These are phyloP conservation scores for Globisporangium recalcitrans DNA, from an alignment of 352 stramenopile species.

Conservation along the genomic window DNA sequence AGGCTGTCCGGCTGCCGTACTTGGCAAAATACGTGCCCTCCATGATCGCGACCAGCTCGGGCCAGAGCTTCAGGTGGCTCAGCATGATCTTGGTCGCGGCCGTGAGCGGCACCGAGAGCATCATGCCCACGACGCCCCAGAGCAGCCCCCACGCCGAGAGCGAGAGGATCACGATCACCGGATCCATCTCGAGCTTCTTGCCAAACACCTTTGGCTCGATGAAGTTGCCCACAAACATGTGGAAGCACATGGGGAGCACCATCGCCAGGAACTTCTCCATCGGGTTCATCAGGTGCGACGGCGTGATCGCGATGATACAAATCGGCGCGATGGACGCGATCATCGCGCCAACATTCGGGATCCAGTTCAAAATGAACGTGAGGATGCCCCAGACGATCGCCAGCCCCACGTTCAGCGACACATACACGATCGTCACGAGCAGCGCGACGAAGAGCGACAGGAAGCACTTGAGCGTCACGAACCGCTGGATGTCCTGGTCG, in stretches of 20 bases:
- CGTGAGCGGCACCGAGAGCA: constrained; percentile 84
- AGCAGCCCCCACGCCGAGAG: constrained; percentile 84
- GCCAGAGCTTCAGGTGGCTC: constrained; percentile 80
- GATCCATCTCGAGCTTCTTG: constrained; percentile 83
- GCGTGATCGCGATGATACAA: constrained; percentile 85
- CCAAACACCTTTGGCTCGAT: constrained; percentile 86
- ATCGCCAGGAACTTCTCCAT: constrained; percentile 89
- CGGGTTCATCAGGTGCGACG: constrained; percentile 76
- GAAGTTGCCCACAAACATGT: constrained; percentile 89
- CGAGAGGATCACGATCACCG: constrained; percentile 82
- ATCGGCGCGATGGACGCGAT: constrained; percentile 80
- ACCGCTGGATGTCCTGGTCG: constrained; percentile 85
- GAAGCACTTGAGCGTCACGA: constrained; percentile 87
- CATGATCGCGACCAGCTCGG: constrained; percentile 82
- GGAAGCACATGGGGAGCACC: constrained; percentile 80
- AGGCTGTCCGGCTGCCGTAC: constrained; percentile 58
- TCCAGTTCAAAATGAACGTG: constrained; percentile 89
- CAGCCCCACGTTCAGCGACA: constrained; percentile 84
- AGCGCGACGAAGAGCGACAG: constrained; percentile 84
- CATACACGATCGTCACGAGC: constrained; percentile 86
- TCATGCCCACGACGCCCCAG: constrained; percentile 87
- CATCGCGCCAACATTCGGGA: constrained; percentile 86
- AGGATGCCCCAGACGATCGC: constrained; percentile 87
- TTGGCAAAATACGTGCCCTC: constrained; percentile 83
- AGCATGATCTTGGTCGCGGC: constrained; percentile 86